These are phyloP conservation scores for Aspergillus sp. DNA, from an alignment of 2,329 filamentous ascomycete species.

Conservation along the genomic window DNA sequence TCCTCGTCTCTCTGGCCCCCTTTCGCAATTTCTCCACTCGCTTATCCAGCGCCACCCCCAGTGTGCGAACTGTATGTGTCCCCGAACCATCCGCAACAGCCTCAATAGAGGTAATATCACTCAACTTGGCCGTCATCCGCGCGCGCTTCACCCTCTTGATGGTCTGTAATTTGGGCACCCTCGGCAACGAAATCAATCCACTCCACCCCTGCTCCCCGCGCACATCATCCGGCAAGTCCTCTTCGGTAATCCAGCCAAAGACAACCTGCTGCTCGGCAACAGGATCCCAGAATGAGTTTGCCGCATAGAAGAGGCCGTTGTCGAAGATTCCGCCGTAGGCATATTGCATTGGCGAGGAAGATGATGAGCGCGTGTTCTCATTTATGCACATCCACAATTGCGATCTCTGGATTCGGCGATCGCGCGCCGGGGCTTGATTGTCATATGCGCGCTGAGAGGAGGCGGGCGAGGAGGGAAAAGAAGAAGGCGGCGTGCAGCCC, in stretches of 20 bases:
- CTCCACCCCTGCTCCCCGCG: conserved; percentile 56
- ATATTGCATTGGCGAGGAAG: conserved; percentile 26
- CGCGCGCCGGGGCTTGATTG: conserved; percentile 1
- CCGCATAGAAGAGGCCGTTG: conserved; percentile 55
- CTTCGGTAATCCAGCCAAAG: conserved; percentile 58
- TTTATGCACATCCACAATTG: conserved; percentile 53
- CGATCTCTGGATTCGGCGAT: conserved; percentile 34
- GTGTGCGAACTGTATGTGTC: conserved; percentile 48
- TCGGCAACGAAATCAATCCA: conserved; percentile 53
- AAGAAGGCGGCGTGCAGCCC: conserved; percentile 37
- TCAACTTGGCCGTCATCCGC: conserved; percentile 37
- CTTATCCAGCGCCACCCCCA: conserved; percentile 43
- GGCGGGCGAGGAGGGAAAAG: too few relatives aligned
- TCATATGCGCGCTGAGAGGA: not conserved
- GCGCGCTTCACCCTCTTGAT: conserved; percentile 44
- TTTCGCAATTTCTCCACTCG: conserved; percentile 36
- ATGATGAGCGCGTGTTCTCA: conserved; percentile 17
- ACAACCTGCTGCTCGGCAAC: conserved; percentile 46
- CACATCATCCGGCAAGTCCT: conserved; percentile 51
- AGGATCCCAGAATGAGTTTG: conserved; percentile 55
- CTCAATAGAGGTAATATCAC: conserved; percentile 50
- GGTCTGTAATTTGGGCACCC: conserved; percentile 49
- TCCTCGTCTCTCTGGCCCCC: not conserved
- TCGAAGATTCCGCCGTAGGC: conserved; percentile 53
- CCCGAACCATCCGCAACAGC: conserved; percentile 26